Evolutionary conservation across 2,329 filamentous ascomycete species (phyloP), one percentile per base, ranked within the genome.

Genomic region (Pleomassaria siparia): DNA sequence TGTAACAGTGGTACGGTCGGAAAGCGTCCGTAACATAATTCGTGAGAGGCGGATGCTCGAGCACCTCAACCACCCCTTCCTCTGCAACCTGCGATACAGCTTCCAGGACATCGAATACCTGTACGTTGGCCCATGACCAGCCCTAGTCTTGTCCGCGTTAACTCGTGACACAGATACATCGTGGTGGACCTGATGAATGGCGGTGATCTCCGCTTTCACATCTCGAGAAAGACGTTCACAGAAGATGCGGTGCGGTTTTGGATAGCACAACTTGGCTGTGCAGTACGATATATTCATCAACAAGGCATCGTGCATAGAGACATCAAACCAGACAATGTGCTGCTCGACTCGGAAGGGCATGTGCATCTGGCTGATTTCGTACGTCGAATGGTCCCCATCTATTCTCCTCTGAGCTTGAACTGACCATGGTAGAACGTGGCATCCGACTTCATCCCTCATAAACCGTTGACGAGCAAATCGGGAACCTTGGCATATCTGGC

Each of bases 21-120:
- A 97, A 73, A 97, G 92, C 69, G 94, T 97, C 51, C 88, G 92
- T 64, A 99, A 99, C 71, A 99, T 99, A 60, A 94, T 99, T 67
- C 87, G 94, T 61, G 94, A 99, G 78, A 84, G 94, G 55, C 86
- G 92, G 69, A 99, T 99, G 94, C 83, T 99, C 66, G 91, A 99
- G 75, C 91, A 97, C 71, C 82, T 99, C 63, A 96, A 96, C 70
- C 94, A 99, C 67, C 91, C 92, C 21, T 99, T 97, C 72, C 88
- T 99, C 60, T 97, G 92, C 78, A 99, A 99, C 73, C 77, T 99
- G 78, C 88, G 94, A 64, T 99, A 97, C 76, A 96, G 91, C 74
- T 99, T 99, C 70, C 94, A 99, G 74, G 94, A 99, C 73, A 91
- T 97, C 62, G 94, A 99, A 73, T 99, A 99, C 74, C 87, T 99